A percentile compares a stretch with the other conserved stretches of the same genome.
Evolutionary conservation across 257 asterid species (phyloP).

Genomic region (Primulina eburnea): DNA sequence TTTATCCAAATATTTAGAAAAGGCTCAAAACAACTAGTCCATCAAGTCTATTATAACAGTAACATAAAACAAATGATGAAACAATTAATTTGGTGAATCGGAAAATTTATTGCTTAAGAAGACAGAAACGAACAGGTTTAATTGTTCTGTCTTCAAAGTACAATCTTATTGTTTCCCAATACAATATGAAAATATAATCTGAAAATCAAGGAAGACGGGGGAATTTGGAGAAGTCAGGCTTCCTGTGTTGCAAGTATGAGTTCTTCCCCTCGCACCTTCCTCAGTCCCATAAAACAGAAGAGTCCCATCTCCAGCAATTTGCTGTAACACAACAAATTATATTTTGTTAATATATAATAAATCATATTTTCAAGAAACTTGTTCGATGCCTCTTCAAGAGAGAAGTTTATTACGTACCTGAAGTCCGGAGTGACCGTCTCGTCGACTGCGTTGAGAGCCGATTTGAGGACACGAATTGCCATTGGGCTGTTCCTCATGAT

Average conservation of each 20-base stretch:
- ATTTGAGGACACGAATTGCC: conserved; percentile 72
- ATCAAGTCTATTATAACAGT: too few relatives aligned
- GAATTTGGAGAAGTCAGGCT: conserved; percentile 82
- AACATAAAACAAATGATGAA: too few relatives aligned
- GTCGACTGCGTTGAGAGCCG: conserved; percentile 89
- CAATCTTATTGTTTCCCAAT: neutral
- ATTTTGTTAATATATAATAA: too few relatives aligned
- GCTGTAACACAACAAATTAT: conserved; percentile 32
- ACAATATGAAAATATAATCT: too few relatives aligned
- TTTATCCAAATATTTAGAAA: too few relatives aligned
- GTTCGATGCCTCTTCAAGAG: too few relatives aligned
- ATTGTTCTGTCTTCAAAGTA: neutral
- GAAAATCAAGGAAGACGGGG: conserved; percentile 58
- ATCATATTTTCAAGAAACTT: too few relatives aligned
- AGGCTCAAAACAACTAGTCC: too few relatives aligned
- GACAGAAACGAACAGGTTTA: too few relatives aligned
- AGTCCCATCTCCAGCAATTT: conserved; percentile 87
- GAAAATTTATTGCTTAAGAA: neutral
- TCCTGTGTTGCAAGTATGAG: conserved; percentile 59
- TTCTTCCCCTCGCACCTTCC: conserved; percentile 88
- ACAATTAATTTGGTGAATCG: too few relatives aligned
- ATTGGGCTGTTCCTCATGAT: conserved; percentile 88
- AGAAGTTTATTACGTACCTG: conserved; percentile 40
- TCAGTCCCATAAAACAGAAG: conserved; percentile 87
- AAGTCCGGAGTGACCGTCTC: conserved; percentile 96